Percentiles rank a stretch among this genome's conserved stretches.
Evolutionary conservation across 2,329 filamentous ascomycete species (phyloP).

Genomic region (Scedosporium boydii): DNA sequence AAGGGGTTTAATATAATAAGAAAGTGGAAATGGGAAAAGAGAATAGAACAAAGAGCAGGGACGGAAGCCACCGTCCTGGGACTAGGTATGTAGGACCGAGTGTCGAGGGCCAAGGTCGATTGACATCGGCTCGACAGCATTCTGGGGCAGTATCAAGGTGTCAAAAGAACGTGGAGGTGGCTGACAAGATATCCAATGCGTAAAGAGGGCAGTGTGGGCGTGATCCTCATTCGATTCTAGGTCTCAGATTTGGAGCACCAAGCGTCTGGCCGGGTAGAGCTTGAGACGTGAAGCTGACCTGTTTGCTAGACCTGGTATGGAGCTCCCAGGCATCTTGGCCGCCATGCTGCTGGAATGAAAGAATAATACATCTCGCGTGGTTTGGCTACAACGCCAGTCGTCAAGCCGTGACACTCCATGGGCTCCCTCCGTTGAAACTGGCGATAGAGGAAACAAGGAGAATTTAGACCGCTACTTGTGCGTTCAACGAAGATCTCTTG

Average conservation of each 20-base stretch:
- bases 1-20: background rate
- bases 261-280: too few relatives aligned
- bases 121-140: background rate
- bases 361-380: background rate
- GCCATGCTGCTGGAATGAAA: background rate
- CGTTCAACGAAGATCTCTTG: background rate
- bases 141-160: background rate
- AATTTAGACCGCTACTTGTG: background rate
- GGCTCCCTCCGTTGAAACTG: background rate
- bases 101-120: too few relatives aligned
- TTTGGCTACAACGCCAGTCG: background rate
- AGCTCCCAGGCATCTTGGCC: background rate
- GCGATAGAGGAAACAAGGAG: background rate
- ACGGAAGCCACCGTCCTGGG: too few relatives aligned
- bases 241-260: too few relatives aligned
- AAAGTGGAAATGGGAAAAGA: background rate
- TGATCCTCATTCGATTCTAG: too few relatives aligned
- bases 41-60: too few relatives aligned
- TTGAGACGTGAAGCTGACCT: too few relatives aligned
- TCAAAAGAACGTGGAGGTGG: background rate
- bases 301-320: background rate
- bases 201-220: too few relatives aligned
- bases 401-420: background rate
- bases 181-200: background rate
- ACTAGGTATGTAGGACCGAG: too few relatives aligned